phyloP scores from a whole-genome alignment of 1,284 basidiomycete species.

The Melampsora americana region DNA sequence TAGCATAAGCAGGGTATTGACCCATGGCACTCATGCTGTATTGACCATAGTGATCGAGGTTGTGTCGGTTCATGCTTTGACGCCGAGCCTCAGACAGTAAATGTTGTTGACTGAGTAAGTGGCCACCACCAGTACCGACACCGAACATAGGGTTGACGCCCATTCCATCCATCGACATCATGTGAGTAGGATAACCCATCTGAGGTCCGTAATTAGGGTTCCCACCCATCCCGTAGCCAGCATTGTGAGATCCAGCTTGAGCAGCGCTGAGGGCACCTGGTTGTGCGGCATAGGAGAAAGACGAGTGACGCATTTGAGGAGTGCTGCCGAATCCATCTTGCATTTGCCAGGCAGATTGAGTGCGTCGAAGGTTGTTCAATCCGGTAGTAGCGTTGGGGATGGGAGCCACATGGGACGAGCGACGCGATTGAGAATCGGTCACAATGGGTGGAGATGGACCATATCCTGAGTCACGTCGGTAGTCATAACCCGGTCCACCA shows the following conservation, averaged over 20 bases:
- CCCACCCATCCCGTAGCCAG: constrained; percentile 12
- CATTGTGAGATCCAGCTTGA: not conserved
- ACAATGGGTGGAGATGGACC: constrained; percentile 38
- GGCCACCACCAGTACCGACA: not conserved
- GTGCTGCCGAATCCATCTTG: constrained; percentile 34
- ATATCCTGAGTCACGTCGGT: constrained; percentile 41
- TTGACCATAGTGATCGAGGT: not conserved
- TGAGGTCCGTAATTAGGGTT: not conserved
- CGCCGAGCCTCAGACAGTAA: constrained; percentile 30
- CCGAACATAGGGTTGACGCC: not conserved
- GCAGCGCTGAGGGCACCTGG: not conserved
- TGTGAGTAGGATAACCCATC: constrained; percentile 13
- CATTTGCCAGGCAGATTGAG: constrained; percentile 44
- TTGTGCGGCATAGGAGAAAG: constrained; percentile 30
- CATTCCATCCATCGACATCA: constrained; percentile 38
- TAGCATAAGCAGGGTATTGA: not conserved
- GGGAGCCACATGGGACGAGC: constrained; percentile 21
- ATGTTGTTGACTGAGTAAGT: constrained; percentile 25
- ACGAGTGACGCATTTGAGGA: constrained; percentile 38
- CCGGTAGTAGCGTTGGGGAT: not conserved
- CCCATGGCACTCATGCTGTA: not conserved
- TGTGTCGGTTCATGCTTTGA: constrained; percentile 27
- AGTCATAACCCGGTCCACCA: constrained; percentile 34
- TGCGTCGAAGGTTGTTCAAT: constrained; percentile 33
- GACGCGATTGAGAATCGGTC: constrained; percentile 23